Evolutionary conservation across 1,284 basidiomycete species (phyloP).

Genomic region (Moesziomyces antarcticus): DNA sequence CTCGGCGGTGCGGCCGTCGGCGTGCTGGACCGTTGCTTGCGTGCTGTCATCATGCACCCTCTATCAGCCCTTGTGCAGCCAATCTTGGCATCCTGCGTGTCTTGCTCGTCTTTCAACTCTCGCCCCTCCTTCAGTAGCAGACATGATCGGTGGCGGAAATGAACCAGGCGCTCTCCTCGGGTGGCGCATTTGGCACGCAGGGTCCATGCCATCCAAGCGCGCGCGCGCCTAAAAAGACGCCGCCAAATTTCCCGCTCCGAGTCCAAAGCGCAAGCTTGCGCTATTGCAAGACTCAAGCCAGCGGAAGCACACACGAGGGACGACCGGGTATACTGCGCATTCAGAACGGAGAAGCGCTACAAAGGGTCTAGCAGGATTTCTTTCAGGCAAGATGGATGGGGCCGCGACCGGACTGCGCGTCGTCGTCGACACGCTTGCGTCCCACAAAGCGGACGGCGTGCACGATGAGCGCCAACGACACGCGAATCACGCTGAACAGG

Average conservation of each 20-base stretch:
- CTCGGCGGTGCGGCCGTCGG: neutral
- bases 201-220: neutral
- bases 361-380: neutral
- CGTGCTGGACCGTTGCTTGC: neutral
- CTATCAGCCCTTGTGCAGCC: too few relatives aligned
- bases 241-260: neutral
- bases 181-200: neutral
- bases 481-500: conserved; percentile 19
- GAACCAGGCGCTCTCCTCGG: too few relatives aligned
- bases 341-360: too few relatives aligned
- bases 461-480: conserved; percentile 10
- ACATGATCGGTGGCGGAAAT: too few relatives aligned
- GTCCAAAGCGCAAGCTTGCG: too few relatives aligned
- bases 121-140: too few relatives aligned
- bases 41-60: neutral
- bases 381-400: conserved; percentile 24
- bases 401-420: conserved; percentile 16
- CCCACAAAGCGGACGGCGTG: conserved; percentile 8
- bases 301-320: too few relatives aligned
- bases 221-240: neutral
- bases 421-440: conserved; percentile 10
- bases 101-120: too few relatives aligned
- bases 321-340: neutral
- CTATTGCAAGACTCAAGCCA: too few relatives aligned
- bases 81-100: too few relatives aligned